Evolutionary conservation across 257 asterid genomes (phyloP).

Genomic region (Solanum sejunctum): DNA sequence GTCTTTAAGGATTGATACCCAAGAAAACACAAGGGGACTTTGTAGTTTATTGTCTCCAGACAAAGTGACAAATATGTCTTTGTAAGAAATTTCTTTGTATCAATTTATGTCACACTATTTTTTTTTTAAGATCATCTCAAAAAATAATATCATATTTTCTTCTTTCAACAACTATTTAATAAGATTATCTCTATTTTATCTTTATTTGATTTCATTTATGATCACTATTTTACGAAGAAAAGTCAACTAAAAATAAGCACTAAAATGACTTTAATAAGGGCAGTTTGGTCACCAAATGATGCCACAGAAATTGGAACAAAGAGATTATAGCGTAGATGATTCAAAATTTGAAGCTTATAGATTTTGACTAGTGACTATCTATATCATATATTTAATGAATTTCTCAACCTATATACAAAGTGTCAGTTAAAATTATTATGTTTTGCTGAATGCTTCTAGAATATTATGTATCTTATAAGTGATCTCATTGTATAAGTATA

Average conservation of each 20-base stretch:
- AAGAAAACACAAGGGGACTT: too few species aligned
- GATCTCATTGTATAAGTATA: not conserved
- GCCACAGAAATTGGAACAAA: not conserved
- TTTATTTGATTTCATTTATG: not conserved
- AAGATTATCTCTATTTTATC: not conserved
- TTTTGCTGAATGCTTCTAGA: not conserved
- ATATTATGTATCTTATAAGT: not conserved
- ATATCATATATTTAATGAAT: not conserved
- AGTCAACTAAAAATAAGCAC: too few species aligned
- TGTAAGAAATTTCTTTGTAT: conserved; percentile 11
- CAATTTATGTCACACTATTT: too few species aligned
- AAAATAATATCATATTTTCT: too few species aligned
- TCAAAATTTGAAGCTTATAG: not conserved
- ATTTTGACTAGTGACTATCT: not conserved
- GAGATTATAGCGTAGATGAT: not conserved
- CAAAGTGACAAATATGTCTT: conserved; percentile 9
- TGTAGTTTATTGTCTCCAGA: not conserved
- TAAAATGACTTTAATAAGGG: too few species aligned
- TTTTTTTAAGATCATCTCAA: too few species aligned
- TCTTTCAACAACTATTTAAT: not conserved
- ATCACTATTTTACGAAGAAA: not conserved
- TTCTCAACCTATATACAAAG: not conserved
- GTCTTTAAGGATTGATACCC: not conserved
- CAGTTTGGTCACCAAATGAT: not conserved
- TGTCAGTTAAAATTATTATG: not conserved